These are phyloP conservation scores for Pyrus communis DNA, from an alignment of 306 rosid genomes.

Conservation along the genomic window DNA sequence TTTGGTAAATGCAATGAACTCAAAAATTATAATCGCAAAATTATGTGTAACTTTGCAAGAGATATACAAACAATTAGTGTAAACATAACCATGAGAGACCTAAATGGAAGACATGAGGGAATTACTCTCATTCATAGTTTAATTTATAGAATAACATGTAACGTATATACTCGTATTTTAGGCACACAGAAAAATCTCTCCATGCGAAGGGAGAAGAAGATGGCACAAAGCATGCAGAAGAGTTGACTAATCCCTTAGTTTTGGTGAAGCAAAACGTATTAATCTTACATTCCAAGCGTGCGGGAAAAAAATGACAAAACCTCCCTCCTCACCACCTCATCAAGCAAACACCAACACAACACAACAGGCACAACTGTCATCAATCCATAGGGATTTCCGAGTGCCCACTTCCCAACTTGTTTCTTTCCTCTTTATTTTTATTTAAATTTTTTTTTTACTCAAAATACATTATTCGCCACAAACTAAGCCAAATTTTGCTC, in stretches of 20 bases:
- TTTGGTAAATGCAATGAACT: neutral
- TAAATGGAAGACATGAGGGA: slow-evolving; percentile 4
- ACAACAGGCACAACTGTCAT: neutral
- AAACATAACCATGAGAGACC: slow-evolving; percentile 18
- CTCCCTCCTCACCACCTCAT: neutral
- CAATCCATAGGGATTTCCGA: neutral
- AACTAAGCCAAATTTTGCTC: neutral
- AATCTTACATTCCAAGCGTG: neutral
- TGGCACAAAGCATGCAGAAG: neutral
- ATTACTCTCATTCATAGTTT: neutral
- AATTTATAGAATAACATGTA: neutral
- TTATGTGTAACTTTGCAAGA: neutral
- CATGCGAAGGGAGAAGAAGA: neutral
- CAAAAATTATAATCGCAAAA: neutral
- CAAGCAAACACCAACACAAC: neutral
- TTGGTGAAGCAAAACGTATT: neutral
- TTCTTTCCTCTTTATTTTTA: neutral
- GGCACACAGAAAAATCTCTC: no score
- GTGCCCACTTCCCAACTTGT: neutral
- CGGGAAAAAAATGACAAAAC: neutral
- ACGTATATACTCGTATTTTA: fast-evolving
- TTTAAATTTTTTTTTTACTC: neutral
- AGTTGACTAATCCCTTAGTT: neutral
- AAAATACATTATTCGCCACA: neutral
- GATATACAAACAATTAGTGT: slow-evolving; percentile 2